A percentile compares a stretch with the other conserved stretches of the same genome.
These are phyloP conservation scores for Sclerotinia glacialis DNA, from an alignment of 2,329 filamentous ascomycete species.

Conservation along the genomic window DNA sequence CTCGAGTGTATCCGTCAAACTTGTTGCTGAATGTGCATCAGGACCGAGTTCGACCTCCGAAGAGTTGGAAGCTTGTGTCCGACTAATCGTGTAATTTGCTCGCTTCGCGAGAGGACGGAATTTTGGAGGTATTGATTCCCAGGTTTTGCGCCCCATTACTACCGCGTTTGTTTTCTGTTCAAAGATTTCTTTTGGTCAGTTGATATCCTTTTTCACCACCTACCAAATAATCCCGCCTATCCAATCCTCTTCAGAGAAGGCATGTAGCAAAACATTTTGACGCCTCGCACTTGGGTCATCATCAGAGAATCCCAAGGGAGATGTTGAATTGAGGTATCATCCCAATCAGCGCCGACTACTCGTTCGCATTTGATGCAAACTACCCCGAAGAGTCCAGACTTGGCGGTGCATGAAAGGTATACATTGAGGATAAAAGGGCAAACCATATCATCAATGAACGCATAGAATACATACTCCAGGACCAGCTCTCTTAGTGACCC, in stretches of 20 bases:
- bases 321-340: too few species aligned
- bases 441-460: background rate
- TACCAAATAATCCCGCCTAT: background rate
- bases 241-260: too few species aligned
- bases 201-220: background rate
- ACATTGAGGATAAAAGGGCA: too few species aligned
- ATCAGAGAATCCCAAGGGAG: background rate
- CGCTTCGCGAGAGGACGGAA: constrained; percentile 79
- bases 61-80: background rate
- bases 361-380: background rate
- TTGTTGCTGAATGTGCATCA: constrained; percentile 4
- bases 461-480: constrained; percentile 33
- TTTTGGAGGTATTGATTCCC: constrained; percentile 78
- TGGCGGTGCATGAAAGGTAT: background rate
- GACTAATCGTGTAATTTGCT: constrained; percentile 76
- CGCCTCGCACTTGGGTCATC: background rate
- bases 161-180: constrained; percentile 60
- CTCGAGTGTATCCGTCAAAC: background rate
- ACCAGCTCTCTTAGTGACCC: constrained; percentile 68
- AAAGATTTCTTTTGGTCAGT: background rate
- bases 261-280: background rate
- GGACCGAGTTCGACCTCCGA: background rate
- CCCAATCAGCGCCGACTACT: background rate
- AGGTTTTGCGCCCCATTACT: constrained; percentile 97
- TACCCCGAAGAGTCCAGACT: accelerated